These are phyloP conservation scores for Phaeodactylum tricornutum DNA, from an alignment of 108 stramenopile species.

Conservation along the genomic window DNA sequence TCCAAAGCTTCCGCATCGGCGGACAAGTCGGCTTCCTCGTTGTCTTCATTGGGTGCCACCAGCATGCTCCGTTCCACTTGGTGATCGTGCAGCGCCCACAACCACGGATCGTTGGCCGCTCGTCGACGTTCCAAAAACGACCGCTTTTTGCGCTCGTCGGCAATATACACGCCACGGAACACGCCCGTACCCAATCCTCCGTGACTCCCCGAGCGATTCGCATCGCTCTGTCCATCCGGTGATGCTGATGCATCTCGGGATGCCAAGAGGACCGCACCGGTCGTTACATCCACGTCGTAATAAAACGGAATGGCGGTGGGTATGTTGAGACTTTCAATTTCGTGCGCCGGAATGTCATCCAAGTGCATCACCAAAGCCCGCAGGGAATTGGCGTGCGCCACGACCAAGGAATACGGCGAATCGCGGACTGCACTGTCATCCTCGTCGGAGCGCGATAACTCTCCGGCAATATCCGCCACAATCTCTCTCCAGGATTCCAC, in stretches of 20 bases:
- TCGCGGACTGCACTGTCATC: constrained; percentile 12
- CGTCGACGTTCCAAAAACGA: constrained; percentile 31
- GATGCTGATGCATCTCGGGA: neutral
- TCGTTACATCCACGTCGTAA: constrained; percentile 24
- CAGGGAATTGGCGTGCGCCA: constrained; percentile 44
- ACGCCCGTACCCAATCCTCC: neutral
- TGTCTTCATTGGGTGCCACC: neutral
- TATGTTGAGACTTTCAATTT: constrained; percentile 40
- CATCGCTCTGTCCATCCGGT: neutral
- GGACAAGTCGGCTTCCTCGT: neutral
- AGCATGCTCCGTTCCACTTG: constrained; percentile 9
- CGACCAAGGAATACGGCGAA: constrained; percentile 14
- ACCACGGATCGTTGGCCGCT: constrained; percentile 25
- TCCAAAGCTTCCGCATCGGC: neutral
- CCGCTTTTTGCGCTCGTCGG: constrained; percentile 31
- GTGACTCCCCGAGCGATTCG: constrained; percentile 20
- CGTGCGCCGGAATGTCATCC: constrained; percentile 26
- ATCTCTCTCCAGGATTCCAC: constrained; percentile 12
- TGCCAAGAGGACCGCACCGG: constrained; percentile 15
- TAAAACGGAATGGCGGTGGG: constrained; percentile 53
- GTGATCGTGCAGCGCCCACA: constrained; percentile 12
- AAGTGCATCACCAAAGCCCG: constrained; percentile 38
- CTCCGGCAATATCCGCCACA: constrained; percentile 1
- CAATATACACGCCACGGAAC: constrained; percentile 26
- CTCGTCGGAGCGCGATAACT: neutral